Percentiles rank a stretch among this genome's conserved stretches.
Conservation (phyloP, 2,329 filamentous ascomycete genomes). For the Cercospora janseana region DNA sequence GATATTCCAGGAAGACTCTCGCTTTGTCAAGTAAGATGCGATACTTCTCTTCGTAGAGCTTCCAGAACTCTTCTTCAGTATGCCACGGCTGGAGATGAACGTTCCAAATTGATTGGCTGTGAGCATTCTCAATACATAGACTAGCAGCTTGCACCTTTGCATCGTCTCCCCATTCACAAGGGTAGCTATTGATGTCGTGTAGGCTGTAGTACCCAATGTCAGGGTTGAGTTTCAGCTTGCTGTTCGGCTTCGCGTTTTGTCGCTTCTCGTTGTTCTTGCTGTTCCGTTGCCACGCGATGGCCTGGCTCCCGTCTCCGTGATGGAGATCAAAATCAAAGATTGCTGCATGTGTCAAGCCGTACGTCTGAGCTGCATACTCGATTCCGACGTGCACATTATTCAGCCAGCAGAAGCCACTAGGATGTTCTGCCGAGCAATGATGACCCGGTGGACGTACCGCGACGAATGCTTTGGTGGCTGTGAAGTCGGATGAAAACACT, state of each 20-base stretch:
- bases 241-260: constrained; percentile 32
- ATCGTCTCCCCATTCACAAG: constrained; percentile 88
- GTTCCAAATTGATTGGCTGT: constrained; percentile 94
- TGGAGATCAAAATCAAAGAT: constrained; percentile 92
- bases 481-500: constrained; percentile 60
- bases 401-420: constrained; percentile 96
- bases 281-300: constrained; percentile 90
- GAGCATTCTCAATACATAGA: constrained; percentile 88
- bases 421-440: constrained; percentile 84
- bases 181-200: constrained; percentile 98
- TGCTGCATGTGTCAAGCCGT: constrained; percentile 88
- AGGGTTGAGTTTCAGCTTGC: constrained; percentile 33
- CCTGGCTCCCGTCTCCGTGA: constrained; percentile 92
- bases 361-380: constrained; percentile 77
- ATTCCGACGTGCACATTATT: constrained; percentile 99
- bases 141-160: constrained; percentile 94
- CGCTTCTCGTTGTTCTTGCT: constrained; percentile 54
- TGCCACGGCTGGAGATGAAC: constrained; percentile 89
- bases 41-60: constrained; percentile 79
- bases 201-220: constrained; percentile 90
- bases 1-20: constrained; percentile 68
- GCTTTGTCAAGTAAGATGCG: constrained; percentile 75
- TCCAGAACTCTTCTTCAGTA: constrained; percentile 81
- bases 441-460: constrained; percentile 91
- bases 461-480: constrained; percentile 69